Evolutionary conservation across 345 rosid genomes (phyloP).

Genomic region (Cochlearia excelsa): DNA sequence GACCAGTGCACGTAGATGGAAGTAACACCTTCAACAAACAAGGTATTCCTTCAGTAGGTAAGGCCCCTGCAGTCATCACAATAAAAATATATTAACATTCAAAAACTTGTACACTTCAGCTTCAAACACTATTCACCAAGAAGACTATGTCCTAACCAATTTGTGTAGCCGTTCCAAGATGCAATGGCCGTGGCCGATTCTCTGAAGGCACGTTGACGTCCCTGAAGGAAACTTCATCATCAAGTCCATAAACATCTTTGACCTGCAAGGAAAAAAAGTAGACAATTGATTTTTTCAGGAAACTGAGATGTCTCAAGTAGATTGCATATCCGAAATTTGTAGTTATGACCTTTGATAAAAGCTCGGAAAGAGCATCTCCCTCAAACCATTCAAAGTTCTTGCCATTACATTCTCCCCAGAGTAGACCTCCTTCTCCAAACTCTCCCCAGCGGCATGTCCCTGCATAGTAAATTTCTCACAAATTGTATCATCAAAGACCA

Average conservation of each 20-base stretch:
- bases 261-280: slow-evolving; percentile 46
- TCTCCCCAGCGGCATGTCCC: slow-evolving; percentile 99
- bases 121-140: slow-evolving; percentile 7
- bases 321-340: slow-evolving; percentile 17
- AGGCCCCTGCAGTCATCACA: slow-evolving; percentile 54
- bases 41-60: slow-evolving; percentile 96
- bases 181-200: slow-evolving; percentile 76
- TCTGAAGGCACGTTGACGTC: slow-evolving; percentile 69
- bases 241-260: slow-evolving; percentile 92
- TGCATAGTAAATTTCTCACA: slow-evolving; percentile 25
- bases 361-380: slow-evolving; percentile 63
- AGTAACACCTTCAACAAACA: slow-evolving; percentile 88
- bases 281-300: neutral
- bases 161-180: slow-evolving; percentile 93
- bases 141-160: slow-evolving; percentile 56
- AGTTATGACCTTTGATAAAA: slow-evolving; percentile 56
- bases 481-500: slow-evolving; percentile 4
- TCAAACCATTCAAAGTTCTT: slow-evolving; percentile 91
- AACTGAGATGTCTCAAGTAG: slow-evolving; percentile 10
- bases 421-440: slow-evolving; percentile 87
- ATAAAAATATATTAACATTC: slow-evolving; percentile 7
- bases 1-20: slow-evolving; percentile 77
- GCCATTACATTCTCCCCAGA: slow-evolving; percentile 90
- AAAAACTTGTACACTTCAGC: neutral
- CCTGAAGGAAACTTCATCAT: slow-evolving; percentile 63